A percentile compares a stretch with the other conserved stretches of the same genome.
phyloP scores from a whole-genome alignment of 805 yeast genomes.

The Hanseniaspora osmophila region DNA sequence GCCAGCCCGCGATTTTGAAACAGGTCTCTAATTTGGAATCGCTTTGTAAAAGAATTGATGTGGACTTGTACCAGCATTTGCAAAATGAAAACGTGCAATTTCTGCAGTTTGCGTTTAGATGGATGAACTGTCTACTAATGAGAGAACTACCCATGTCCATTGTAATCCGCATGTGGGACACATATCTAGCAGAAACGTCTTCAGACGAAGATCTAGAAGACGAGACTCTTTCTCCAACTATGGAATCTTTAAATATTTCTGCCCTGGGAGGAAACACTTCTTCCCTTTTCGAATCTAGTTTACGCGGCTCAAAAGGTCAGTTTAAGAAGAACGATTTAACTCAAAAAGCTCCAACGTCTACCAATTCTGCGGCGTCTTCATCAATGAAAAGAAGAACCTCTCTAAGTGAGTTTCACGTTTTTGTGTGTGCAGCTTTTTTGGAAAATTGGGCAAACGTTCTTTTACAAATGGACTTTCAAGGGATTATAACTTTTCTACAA shows the following conservation, averaged over 20 bases:
- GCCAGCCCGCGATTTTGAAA: constrained; percentile 91
- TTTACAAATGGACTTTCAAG: constrained; percentile 84
- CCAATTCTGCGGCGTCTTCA: not conserved
- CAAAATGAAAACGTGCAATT: constrained; percentile 79
- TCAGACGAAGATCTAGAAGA: constrained; percentile 21
- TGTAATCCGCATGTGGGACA: constrained; percentile 95
- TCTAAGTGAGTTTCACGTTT: constrained; percentile 79
- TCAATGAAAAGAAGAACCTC: constrained; percentile 14
- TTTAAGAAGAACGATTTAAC: not conserved
- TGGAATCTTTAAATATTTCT: constrained; percentile 22
- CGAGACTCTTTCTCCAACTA: constrained; percentile 1
- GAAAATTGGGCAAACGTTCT: constrained; percentile 74
- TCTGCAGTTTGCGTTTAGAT: constrained; percentile 86
- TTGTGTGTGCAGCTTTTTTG: constrained; percentile 93
- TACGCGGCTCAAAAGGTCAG: too few species aligned
- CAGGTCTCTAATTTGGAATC: constrained; percentile 75
- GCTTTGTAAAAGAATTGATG: constrained; percentile 68
- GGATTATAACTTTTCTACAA: constrained; percentile 79
- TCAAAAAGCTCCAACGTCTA: too few species aligned
- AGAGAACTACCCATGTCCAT: constrained; percentile 70
- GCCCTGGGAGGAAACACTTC: too few species aligned
- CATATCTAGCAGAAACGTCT: constrained; percentile 59
- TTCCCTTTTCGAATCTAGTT: too few species aligned
- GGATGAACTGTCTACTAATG: constrained; percentile 98
- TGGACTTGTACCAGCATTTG: constrained; percentile 58